These are phyloP conservation scores for Pleurotus giganteus DNA, from an alignment of 768 basidiomycete genomes.

Conservation along the genomic window DNA sequence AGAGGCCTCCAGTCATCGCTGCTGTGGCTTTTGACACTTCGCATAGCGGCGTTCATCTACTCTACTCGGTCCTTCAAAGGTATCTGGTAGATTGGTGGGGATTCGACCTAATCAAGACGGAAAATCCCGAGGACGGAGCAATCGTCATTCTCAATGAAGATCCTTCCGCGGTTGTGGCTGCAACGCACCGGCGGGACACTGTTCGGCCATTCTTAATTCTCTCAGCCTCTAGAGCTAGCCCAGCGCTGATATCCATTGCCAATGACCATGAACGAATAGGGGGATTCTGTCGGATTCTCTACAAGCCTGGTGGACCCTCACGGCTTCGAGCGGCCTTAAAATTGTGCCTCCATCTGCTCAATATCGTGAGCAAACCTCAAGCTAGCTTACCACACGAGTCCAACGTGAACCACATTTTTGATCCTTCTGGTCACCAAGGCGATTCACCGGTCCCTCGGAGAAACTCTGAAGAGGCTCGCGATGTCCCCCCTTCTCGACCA, in stretches of 20 bases:
- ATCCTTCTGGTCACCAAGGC: neutral
- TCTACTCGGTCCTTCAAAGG: constrained; percentile 57
- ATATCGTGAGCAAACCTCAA: constrained; percentile 38
- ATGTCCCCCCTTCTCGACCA: constrained; percentile 30
- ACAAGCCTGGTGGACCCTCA: constrained; percentile 87
- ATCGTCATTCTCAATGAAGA: constrained; percentile 86
- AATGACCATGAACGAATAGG: constrained; percentile 76
- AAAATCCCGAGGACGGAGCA: constrained; percentile 51
- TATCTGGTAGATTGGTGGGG: constrained; percentile 81
- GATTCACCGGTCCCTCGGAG: constrained; percentile 28
- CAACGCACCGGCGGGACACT: constrained; percentile 56
- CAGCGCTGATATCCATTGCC: constrained; percentile 58
- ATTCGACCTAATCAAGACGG: constrained; percentile 44
- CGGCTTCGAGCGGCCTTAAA: constrained; percentile 67
- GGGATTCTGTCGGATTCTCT: constrained; percentile 84
- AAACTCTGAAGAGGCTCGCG: constrained; percentile 47
- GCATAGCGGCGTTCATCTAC: constrained; percentile 66
- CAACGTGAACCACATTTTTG: constrained; percentile 11
- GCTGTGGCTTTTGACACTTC: constrained; percentile 69
- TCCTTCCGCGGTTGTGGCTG: constrained; percentile 49
- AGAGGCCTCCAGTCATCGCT: constrained; percentile 51
- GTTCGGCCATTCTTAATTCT: constrained; percentile 73
- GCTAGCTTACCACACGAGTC: constrained; percentile 16
- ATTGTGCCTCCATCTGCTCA: constrained; percentile 55
- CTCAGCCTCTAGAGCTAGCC: constrained; percentile 66